Conservation (phyloP, 371 early-diverging fungal species). For the Mucor indicus region DNA sequence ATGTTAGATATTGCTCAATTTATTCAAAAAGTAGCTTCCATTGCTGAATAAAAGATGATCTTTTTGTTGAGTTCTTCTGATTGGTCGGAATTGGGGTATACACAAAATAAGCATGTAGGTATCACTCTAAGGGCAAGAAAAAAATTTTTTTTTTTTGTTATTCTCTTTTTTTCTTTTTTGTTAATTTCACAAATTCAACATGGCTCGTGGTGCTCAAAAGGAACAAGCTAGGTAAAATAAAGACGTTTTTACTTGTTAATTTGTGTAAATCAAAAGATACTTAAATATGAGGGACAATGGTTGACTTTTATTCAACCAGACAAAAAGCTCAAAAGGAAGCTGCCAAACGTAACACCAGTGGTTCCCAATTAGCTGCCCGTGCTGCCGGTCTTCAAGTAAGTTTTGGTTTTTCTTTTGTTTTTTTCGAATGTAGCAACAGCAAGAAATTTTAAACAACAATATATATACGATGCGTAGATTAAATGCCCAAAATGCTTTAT, state of each 20-base stretch:
- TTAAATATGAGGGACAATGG: not conserved
- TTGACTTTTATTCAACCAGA: slow-evolving; percentile 21
- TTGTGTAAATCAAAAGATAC: too few species aligned
- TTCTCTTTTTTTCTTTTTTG: slow-evolving; percentile 6
- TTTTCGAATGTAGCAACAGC: too few species aligned
- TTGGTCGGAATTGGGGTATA: too few species aligned
- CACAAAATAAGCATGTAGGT: too few species aligned
- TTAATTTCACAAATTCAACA: slow-evolving; percentile 13
- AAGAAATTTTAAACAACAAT: not conserved
- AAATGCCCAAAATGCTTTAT: slow-evolving; percentile 41
- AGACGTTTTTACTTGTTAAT: too few species aligned
- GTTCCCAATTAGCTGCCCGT: slow-evolving; percentile 56
- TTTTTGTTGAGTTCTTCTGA: too few species aligned
- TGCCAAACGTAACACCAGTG: slow-evolving; percentile 37
- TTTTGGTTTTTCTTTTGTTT: too few species aligned
- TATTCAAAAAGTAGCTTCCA: slow-evolving; percentile 13
- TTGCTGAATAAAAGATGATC: too few species aligned
- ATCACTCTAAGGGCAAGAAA: too few species aligned
- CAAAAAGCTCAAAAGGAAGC: slow-evolving; percentile 59
- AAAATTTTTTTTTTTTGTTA: too few species aligned
- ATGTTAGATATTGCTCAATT: slow-evolving; percentile 70
- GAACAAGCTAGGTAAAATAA: slow-evolving; percentile 53
- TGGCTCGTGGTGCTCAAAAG: slow-evolving; percentile 59
- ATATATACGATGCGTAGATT: slow-evolving; percentile 18
- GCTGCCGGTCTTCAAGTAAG: slow-evolving; percentile 58